These are phyloP conservation scores for Mortierella sp. DNA, from an alignment of 371 early-diverging fungal species.

Conservation along the genomic window DNA sequence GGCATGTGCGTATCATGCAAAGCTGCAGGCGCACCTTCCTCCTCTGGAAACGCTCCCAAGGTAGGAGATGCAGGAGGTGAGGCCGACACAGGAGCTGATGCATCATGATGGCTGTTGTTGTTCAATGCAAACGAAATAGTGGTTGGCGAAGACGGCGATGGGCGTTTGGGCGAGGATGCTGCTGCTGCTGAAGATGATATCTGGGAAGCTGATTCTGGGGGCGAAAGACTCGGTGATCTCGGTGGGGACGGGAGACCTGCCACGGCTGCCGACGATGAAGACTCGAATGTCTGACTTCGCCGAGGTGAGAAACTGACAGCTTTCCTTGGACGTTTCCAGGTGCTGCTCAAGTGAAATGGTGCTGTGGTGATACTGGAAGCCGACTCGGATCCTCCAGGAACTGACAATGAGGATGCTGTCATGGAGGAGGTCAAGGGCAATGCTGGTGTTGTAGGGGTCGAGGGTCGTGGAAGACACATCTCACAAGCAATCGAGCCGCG, in stretches of 20 bases:
- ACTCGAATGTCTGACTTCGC: constrained; percentile 20
- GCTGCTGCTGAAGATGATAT: too few relatives aligned
- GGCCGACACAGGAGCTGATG: neutral
- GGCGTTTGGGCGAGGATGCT: too few relatives aligned
- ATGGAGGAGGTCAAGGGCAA: neutral
- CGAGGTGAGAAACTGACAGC: constrained; percentile 9
- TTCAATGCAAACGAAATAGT: too few relatives aligned
- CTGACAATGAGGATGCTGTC: too few relatives aligned
- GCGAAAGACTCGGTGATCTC: neutral
- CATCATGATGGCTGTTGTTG: neutral
- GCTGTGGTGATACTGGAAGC: too few relatives aligned
- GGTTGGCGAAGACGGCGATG: too few relatives aligned
- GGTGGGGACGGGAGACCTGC: neutral
- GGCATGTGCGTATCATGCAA: too few relatives aligned
- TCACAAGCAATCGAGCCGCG: constrained; percentile 36
- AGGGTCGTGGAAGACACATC: constrained; percentile 20
- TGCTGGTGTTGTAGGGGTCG: neutral
- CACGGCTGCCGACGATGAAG: neutral
- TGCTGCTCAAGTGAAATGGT: too few relatives aligned
- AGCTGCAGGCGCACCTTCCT: too few relatives aligned
- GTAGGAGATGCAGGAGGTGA: neutral
- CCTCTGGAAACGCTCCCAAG: too few relatives aligned
- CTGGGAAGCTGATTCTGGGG: neutral
- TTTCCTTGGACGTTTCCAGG: neutral
- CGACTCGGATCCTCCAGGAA: too few relatives aligned